These are phyloP conservation scores for Hypholoma fasciculare DNA, from an alignment of 768 basidiomycete genomes.

Conservation along the genomic window DNA sequence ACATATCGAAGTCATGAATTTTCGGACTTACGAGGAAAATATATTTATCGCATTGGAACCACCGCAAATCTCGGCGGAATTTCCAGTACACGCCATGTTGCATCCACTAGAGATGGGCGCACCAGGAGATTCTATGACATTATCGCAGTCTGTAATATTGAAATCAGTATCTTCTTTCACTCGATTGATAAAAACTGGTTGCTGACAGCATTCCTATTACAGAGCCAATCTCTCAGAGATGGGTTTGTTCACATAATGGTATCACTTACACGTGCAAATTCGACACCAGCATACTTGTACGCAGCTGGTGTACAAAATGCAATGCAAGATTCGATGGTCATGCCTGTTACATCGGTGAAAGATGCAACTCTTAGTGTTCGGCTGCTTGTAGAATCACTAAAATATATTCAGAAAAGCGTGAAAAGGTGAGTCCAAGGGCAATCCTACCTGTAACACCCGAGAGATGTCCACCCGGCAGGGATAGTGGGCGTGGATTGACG, in stretches of 20 bases:
- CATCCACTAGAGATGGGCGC: conserved; percentile 47
- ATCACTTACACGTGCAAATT: conserved; percentile 13
- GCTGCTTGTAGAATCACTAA: conserved; percentile 51
- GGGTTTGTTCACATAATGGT: neutral
- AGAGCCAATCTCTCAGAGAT: neutral
- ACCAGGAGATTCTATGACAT: conserved; percentile 37
- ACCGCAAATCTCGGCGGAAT: conserved; percentile 57
- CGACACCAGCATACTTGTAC: conserved; percentile 63
- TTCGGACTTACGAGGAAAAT: conserved; percentile 2
- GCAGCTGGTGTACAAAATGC: conserved; percentile 40
- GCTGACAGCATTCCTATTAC: conserved; percentile 23
- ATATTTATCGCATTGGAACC: conserved; percentile 35
- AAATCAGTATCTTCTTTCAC: neutral
- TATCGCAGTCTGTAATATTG: conserved; percentile 55
- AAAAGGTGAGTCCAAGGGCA: too few species aligned
- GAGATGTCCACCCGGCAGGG: conserved; percentile 10
- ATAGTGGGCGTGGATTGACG: conserved; percentile 7
- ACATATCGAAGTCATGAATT: neutral
- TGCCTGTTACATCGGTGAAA: conserved; percentile 40
- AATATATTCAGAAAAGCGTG: neutral
- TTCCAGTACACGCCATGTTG: conserved; percentile 57
- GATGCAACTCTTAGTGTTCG: conserved; percentile 55
- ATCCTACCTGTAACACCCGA: conserved; percentile 11
- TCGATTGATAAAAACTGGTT: neutral
- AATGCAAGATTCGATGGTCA: conserved; percentile 59